Base-by-base conservation (phyloP, 2,329 filamentous ascomycete species). In the Arthrobotrys sinensis region DNA sequence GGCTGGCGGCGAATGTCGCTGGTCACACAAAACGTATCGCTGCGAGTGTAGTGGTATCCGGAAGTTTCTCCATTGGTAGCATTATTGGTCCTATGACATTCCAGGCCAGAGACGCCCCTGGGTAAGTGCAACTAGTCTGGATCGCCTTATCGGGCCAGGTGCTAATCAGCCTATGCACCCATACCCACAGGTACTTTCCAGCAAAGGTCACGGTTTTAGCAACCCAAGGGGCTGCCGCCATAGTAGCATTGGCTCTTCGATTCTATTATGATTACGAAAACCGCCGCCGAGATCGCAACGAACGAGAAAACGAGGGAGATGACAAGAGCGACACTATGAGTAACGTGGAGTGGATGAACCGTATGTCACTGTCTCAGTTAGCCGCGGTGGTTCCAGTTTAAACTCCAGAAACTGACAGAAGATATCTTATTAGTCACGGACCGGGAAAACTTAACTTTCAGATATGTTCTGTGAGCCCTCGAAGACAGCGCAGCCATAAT, bases 11-110 rank as follows among this genome's bases (percentile, higher is more conserved):
- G 73, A 89, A 89, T 81, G 83, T 88, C 53, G 86, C 85, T 4
- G 87, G 87, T 4, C 85, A 85, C 21, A 88, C 87, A 3, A 89
- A 88, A 83, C 86, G 87, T 28, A 85, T 87, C 10, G 86, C 87
- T 63, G 87, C 87, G 2, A 85, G 85, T 8, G 86, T 87, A 16
- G 82, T 87, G 63, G 84, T 88, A 80, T 86, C 86, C 60, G 86
- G 86, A 28, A 85, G 85, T 16, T 89, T 88, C 81, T 87, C 87
- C 0, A 82, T 88, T 3, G 88, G 87, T 14, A 89, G 88, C 81
- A 87, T 89, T 69, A 89, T 89, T 77, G 88, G 88, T 0, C 88
- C 88, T 0, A 86, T 89, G 81, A 89, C 87, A 1, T 89, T 89
- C 83, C 86, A 87, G 80, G 84, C 84, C 1, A 84, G 84, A 46